Percentiles rank a stretch among this genome's conserved stretches.
These are phyloP conservation scores for Penicillium mononematosum DNA, from an alignment of 495 filamentous ascomycete species.

Conservation along the genomic window DNA sequence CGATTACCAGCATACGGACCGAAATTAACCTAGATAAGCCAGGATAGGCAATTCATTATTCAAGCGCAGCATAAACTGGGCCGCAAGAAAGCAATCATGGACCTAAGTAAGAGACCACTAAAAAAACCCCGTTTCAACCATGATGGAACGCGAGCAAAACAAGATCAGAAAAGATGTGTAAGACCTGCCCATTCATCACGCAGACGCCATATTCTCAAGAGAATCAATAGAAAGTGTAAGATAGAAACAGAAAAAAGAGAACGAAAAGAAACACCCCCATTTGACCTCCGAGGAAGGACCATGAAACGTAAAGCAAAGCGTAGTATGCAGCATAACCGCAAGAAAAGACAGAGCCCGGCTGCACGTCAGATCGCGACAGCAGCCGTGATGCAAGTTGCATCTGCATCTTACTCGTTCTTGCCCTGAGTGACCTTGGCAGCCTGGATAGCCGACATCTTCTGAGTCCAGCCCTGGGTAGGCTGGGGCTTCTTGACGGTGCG, in stretches of 20 bases:
- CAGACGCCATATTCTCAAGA: conserved; percentile 10
- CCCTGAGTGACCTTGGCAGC: conserved; percentile 73
- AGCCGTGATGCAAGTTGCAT: not conserved
- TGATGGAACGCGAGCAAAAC: not conserved
- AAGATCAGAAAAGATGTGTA: not conserved
- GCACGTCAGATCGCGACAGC: not conserved
- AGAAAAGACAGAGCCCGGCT: not conserved
- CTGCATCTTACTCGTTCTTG: conserved; percentile 36
- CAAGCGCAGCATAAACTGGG: not conserved
- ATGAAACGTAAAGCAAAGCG: not conserved
- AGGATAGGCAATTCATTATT: conserved; percentile 9
- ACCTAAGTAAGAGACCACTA: not conserved
- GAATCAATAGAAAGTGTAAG: conserved; percentile 3
- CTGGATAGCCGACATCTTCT: conserved; percentile 94
- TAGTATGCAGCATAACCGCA: not conserved
- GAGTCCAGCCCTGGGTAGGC: conserved; percentile 81
- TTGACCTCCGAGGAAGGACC: not conserved
- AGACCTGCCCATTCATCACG: conserved; percentile 9
- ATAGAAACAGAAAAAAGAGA: conserved; percentile 7
- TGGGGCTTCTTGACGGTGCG: conserved; percentile 90
- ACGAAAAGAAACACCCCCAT: conserved; percentile 4
- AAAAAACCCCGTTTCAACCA: not conserved
- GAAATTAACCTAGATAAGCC: not conserved
- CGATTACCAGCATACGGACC: not conserved
- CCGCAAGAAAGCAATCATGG: not conserved